Evolutionary conservation across 345 rosid species (phyloP).

Genomic region (Lepidium aucheri): DNA sequence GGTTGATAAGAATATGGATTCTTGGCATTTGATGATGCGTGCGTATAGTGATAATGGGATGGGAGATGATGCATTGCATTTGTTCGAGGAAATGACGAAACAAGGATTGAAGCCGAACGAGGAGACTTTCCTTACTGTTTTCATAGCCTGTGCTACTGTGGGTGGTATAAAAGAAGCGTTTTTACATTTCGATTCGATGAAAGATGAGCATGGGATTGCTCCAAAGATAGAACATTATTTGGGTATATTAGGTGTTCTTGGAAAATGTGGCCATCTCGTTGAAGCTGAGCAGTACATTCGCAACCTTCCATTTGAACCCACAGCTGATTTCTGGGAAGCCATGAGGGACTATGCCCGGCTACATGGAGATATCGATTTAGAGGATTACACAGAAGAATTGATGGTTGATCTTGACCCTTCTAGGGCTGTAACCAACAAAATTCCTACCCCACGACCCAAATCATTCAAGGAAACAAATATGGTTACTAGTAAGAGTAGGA

Average conservation of each 20-base stretch:
- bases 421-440: slow-evolving; percentile 38
- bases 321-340: slow-evolving; percentile 58
- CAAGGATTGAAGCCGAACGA: slow-evolving; percentile 44
- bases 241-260: slow-evolving; percentile 60
- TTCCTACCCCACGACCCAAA: slow-evolving; percentile 49
- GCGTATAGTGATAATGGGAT: slow-evolving; percentile 49
- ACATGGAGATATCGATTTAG: slow-evolving; percentile 65
- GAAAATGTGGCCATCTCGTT: slow-evolving; percentile 53
- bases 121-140: slow-evolving; percentile 48
- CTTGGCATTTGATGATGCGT: slow-evolving; percentile 69
- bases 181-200: slow-evolving; percentile 58
- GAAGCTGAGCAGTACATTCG: slow-evolving; percentile 50
- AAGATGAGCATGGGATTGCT: slow-evolving; percentile 38
- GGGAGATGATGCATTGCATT: slow-evolving; percentile 70
- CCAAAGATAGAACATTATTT: slow-evolving; percentile 43
- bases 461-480: slow-evolving; percentile 43
- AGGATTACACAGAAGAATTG: slow-evolving; percentile 51
- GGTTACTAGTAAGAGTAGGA: slow-evolving; percentile 64
- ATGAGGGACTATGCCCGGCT: slow-evolving; percentile 43
- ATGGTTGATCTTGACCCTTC: slow-evolving; percentile 58
- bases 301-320: slow-evolving; percentile 48
- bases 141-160: slow-evolving; percentile 56
- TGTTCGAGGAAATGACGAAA: slow-evolving; percentile 58
- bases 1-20: slow-evolving; percentile 54
- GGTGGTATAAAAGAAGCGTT: slow-evolving; percentile 66